Conservation (phyloP, 768 basidiomycete species). For the Mycena belliarum region DNA sequence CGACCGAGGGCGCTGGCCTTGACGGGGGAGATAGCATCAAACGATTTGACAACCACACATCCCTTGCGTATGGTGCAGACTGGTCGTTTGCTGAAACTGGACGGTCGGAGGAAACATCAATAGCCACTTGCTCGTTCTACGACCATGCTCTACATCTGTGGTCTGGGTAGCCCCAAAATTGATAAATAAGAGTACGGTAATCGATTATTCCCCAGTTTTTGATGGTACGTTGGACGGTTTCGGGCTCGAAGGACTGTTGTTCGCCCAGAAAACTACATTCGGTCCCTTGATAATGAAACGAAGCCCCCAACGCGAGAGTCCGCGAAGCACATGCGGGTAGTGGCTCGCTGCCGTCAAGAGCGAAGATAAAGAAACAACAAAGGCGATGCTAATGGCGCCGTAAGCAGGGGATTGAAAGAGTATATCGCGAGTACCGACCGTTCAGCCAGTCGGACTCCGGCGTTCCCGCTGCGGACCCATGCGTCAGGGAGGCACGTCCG, state of each 20-base stretch:
- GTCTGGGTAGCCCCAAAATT: conserved; percentile 52
- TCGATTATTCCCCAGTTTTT: conserved; percentile 23
- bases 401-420: background rate
- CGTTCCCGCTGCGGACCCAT: conserved; percentile 49
- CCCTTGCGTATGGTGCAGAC: conserved; percentile 90
- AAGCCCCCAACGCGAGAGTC: conserved; percentile 72
- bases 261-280: conserved; percentile 55
- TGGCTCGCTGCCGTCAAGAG: conserved; percentile 66
- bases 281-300: conserved; percentile 66
- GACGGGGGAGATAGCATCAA: conserved; percentile 42
- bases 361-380: conserved; percentile 63
- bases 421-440: conserved; percentile 41
- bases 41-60: conserved; percentile 75
- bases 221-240: conserved; percentile 19
- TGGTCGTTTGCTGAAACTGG: conserved; percentile 62
- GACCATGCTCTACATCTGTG: conserved; percentile 85
- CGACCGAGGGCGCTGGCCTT: conserved; percentile 20
- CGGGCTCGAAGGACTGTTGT: conserved; percentile 22
- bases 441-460: conserved; percentile 47
- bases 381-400: conserved; percentile 34
- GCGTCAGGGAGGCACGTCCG: conserved; percentile 59
- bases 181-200: no score
- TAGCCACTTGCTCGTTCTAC: conserved; percentile 95
- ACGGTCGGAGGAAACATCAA: conserved; percentile 49
- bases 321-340: conserved; percentile 64